phyloP scores from a whole-genome alignment of 345 rosid genomes.

The Angophora floribunda region DNA sequence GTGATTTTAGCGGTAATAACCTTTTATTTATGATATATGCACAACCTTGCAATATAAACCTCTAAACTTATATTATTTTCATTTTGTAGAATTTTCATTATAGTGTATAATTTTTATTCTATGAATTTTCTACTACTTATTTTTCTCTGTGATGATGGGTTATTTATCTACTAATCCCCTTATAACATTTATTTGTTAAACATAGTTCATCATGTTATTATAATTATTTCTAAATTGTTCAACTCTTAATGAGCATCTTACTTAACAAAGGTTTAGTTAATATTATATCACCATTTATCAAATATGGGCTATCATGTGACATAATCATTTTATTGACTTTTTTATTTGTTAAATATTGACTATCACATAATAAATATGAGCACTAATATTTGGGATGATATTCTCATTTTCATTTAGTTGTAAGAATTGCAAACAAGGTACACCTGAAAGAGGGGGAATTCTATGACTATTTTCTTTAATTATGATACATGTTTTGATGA shows the following conservation, averaged over 20 bases:
- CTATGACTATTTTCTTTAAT: fast-evolving
- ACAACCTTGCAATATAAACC: background rate
- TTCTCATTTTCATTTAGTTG: background rate
- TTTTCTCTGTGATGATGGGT: background rate
- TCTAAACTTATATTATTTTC: background rate
- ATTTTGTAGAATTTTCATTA: too few relatives aligned
- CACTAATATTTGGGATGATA: background rate
- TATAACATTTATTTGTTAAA: background rate
- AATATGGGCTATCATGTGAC: background rate
- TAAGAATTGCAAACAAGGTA: background rate
- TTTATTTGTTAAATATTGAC: background rate
- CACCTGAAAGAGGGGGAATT: background rate
- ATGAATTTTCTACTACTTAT: background rate
- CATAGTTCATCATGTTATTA: background rate
- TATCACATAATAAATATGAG: background rate
- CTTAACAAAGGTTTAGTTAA: background rate
- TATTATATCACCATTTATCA: background rate
- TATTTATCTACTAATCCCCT: background rate
- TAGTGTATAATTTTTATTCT: too few relatives aligned
- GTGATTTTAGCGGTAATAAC: background rate
- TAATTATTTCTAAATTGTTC: background rate
- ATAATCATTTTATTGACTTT: background rate
- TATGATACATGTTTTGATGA: background rate
- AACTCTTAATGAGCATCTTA: background rate
- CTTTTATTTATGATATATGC: background rate